Conservation (phyloP, 495 filamentous ascomycete species). For the Cryomyces antarcticus region DNA sequence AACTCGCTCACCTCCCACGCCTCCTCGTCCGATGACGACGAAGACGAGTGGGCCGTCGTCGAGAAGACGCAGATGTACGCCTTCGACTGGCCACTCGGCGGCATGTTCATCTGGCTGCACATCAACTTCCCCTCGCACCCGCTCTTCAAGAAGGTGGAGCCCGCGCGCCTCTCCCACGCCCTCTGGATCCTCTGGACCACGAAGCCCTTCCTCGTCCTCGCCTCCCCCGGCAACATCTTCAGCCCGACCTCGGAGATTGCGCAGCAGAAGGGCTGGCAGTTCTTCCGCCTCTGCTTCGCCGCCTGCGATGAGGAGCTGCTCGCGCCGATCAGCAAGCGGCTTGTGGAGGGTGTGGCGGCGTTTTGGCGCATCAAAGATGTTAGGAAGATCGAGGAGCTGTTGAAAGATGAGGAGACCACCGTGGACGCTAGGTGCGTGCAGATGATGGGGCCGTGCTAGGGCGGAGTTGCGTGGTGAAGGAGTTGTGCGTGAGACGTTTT, state of each 20-base stretch:
- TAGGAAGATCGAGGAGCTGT: conserved; percentile 37
- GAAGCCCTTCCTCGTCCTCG: conserved; percentile 44
- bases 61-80: conserved; percentile 47
- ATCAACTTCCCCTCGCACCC: conserved; percentile 52
- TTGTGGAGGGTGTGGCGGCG: conserved; percentile 42
- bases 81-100: conserved; percentile 63
- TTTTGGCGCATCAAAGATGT: conserved; percentile 58
- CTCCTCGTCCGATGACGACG: conserved; percentile 18
- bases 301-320: conserved; percentile 55
- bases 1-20: conserved; percentile 17
- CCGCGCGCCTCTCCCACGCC: conserved; percentile 29
- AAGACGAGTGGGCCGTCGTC: conserved; percentile 43
- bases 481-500: too few relatives aligned
- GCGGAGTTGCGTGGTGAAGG: background rate
- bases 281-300: conserved; percentile 67
- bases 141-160: conserved; percentile 28
- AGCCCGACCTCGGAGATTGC: conserved; percentile 35
- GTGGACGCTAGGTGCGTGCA: background rate
- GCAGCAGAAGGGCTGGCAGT: conserved; percentile 36
- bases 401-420: conserved; percentile 13
- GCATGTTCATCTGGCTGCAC: conserved; percentile 82
- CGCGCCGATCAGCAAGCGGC: conserved; percentile 31
- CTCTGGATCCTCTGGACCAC: conserved; percentile 56
- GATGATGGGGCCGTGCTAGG: background rate
- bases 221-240: conserved; percentile 52